Percentiles rank a stretch among this genome's conserved stretches.
Conservation (phyloP, 139 green algal species). For the Chlorella sp. region DNA sequence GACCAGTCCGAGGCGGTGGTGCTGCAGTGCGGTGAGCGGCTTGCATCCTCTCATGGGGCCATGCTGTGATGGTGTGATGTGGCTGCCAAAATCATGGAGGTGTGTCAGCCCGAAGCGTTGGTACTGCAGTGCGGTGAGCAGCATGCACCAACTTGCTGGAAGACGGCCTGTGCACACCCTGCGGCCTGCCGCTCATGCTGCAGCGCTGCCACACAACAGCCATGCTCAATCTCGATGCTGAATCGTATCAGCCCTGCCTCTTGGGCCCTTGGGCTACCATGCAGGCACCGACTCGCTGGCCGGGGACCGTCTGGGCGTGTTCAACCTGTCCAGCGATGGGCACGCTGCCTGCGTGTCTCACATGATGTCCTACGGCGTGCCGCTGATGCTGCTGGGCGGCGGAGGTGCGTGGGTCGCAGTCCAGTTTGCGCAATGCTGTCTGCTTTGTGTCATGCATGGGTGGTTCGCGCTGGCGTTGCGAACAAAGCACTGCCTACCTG, state of each 20-base stretch:
- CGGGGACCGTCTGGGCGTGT: slow-evolving; percentile 91
- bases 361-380: slow-evolving; percentile 76
- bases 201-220: neutral
- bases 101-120: too few species aligned
- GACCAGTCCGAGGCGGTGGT: too few species aligned
- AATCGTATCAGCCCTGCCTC: neutral
- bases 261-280: neutral
- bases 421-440: neutral
- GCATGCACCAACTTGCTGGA: neutral
- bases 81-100: too few species aligned
- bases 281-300: slow-evolving; percentile 89
- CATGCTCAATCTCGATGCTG: too few species aligned
- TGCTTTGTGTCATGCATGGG: neutral
- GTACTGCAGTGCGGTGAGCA: slow-evolving; percentile 60
- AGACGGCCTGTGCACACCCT: too few species aligned
- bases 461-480: too few species aligned
- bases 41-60: too few species aligned
- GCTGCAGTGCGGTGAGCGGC: too few species aligned
- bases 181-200: slow-evolving; percentile 25
- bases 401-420: slow-evolving; percentile 46
- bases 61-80: too few species aligned
- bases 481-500: neutral
- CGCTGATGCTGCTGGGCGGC: slow-evolving; percentile 78
- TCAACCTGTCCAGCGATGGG: slow-evolving; percentile 87
- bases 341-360: slow-evolving; percentile 86